Percentiles rank a stretch among this genome's conserved stretches.
Conservation (phyloP, 73 alveolate species). For the Paraurostyla sp. region DNA sequence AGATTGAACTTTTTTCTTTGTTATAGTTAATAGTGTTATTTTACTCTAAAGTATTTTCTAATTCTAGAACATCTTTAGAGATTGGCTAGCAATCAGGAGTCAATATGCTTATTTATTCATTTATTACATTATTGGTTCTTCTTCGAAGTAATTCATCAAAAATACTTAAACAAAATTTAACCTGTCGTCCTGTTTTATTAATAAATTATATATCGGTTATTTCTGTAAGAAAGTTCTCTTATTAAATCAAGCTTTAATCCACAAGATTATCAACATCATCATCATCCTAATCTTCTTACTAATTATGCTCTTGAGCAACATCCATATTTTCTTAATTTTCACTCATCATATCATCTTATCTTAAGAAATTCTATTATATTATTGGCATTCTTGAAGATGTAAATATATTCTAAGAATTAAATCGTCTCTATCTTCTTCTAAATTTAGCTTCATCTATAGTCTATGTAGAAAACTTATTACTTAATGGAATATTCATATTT, state of each 20-base stretch:
- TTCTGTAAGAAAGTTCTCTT: neutral
- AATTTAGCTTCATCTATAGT: too few relatives aligned
- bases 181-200: neutral
- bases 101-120: neutral
- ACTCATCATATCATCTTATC: neutral
- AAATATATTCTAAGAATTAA: too few relatives aligned
- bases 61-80: neutral
- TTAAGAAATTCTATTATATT: too few relatives aligned
- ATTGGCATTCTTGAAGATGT: too few relatives aligned
- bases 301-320: neutral
- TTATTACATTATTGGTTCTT: neutral
- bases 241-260: too few relatives aligned
- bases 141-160: neutral
- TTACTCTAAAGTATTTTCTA: neutral
- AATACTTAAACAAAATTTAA: constrained; percentile 12
- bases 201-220: neutral
- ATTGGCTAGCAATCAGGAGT: neutral
- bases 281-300: neutral
- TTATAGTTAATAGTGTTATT: neutral
- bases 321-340: neutral
- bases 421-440: too few relatives aligned
- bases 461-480: too few relatives aligned
- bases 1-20: neutral
- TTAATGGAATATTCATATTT: too few relatives aligned
- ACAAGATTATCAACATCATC: neutral